Base-by-base conservation (phyloP, 169 alveolate species). In the Eimeria maxima region DNA sequence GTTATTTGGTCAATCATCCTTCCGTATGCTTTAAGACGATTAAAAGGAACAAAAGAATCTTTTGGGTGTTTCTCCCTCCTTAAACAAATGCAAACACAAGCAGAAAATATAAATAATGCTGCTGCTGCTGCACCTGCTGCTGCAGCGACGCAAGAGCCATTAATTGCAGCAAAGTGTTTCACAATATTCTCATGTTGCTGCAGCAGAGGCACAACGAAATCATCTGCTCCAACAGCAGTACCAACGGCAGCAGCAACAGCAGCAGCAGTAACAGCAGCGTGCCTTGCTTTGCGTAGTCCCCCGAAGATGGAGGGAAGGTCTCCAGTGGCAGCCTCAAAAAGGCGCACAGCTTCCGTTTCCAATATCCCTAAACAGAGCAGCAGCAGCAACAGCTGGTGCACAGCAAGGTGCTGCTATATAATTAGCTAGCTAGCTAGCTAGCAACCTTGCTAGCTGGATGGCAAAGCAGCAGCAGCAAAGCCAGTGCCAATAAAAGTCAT, bases 61-160 rank as follows among this genome's bases (percentile, higher is more conserved):
- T 89, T 89, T 47, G 95, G 95, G 87, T 89, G 95, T 63, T 71
- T 89, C 95, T 71, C 60, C 55, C 42, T 89, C 53, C 95, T 89
- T 53, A 53, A 53, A 44, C 4, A 29, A 38, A 47, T 10, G 7
- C 18, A 53, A 53, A 53, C 63, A 53, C 11, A 53, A 53, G 63
- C 11, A 53, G 63, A 1, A 42, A 27, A 33, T 16, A 57, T 57
- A 78, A n/a, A 33, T 18, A 65, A 4, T 0, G 1, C 76, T 16
- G 76, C 76, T 16, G 76, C 76, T 16, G 76, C 42, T 11, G 74
- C 76, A 3, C 13, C 76, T 16, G 76, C 76, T 16, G 76, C 76
- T 16, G 76, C 42, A 65, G 22, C n/a, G 22, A n/a, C 76, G 22
- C 33, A 16, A 65, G 76, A 16, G 22, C 33, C 76, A 65, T 16